These are phyloP conservation scores for Mycena alexandri DNA, from an alignment of 768 basidiomycete genomes.

Conservation along the genomic window DNA sequence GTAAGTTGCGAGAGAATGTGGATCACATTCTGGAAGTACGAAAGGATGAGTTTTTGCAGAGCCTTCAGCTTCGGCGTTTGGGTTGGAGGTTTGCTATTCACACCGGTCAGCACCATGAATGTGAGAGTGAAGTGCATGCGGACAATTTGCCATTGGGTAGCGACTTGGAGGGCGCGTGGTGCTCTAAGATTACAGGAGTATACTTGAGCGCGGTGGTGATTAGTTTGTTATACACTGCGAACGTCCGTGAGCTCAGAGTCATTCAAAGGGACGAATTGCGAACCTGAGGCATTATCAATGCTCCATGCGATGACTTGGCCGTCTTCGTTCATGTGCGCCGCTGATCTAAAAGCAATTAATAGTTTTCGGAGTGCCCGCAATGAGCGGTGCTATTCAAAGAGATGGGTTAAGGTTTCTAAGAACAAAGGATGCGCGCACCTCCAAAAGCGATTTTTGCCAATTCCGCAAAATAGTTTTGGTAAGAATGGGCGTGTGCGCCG, in stretches of 20 bases:
- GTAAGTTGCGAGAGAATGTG: constrained; percentile 83
- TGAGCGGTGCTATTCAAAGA: constrained; percentile 78
- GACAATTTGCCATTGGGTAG: constrained; percentile 88
- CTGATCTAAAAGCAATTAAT: constrained; percentile 91
- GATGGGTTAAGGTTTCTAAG: neutral
- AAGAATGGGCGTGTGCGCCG: constrained; percentile 67
- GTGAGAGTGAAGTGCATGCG: constrained; percentile 1
- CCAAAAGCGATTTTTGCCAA: constrained; percentile 92
- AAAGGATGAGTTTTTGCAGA: constrained; percentile 87
- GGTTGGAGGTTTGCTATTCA: constrained; percentile 83
- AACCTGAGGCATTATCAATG: constrained; percentile 86
- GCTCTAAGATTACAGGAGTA: constrained; percentile 88
- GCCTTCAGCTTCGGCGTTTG: constrained; percentile 86
- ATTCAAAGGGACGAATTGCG: constrained; percentile 10
- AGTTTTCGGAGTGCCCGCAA: constrained; percentile 86
- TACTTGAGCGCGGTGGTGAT: constrained; percentile 88
- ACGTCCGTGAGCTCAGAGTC: neutral
- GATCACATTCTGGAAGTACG: constrained; percentile 90
- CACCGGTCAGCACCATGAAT: constrained; percentile 21
- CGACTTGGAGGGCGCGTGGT: constrained; percentile 91
- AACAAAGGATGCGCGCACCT: constrained; percentile 59
- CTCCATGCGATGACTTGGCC: constrained; percentile 84
- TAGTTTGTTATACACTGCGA: constrained; percentile 92
- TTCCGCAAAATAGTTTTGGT: constrained; percentile 77
- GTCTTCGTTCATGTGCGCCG: constrained; percentile 91